Evolutionary conservation across 1,284 basidiomycete species (phyloP), one percentile per base, ranked within the genome.

Genomic region (Sanghuangporus sanghuang): DNA sequence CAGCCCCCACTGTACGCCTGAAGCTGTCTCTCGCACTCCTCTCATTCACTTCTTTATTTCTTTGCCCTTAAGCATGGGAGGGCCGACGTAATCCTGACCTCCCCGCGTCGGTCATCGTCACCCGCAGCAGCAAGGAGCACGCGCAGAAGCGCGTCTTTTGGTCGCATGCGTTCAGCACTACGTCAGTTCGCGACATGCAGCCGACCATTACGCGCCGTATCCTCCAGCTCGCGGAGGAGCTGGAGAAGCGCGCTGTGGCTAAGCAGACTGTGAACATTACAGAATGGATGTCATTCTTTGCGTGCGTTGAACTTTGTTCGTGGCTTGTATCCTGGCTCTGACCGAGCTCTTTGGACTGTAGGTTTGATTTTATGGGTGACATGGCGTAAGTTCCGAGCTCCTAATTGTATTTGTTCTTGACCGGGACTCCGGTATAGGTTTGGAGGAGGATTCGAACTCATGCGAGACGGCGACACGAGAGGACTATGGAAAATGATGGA

Each of bases 311-410:
- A 9, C 18, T 61, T 23, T 61, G 21, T 38, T 9, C 18, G 8
- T 68, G 72, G 8, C 71, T 72, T 7, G 70, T 77, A 66, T 64
- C 71, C 69, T 36, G 72, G 74, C 35, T 78, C 73, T 8, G 67
- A 73, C 63, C 76, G 73, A 71, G 62, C 7, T 78, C 11, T 68
- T 44, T 69, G 48, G 76, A 63, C 57, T 77, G 73, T 62, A 76
- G 76, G 4, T 74, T 73, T 59, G 78, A 79, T 63, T 73, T 77
- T 60, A 77, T 77, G 75, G 73, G 75, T 40, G 75, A 75, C 65
- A 73, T 78, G 69, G 73, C 69, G 74, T 73, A 18, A 49, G 67
- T 67, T 7, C 8, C 39, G 35, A 12, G 11, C 8, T 35, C 3
- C 36, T 44, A 12, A 23, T 18, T 7, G 6, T 21, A n/a, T 27